A percentile compares a stretch with the other conserved stretches of the same genome.
These are phyloP conservation scores for Azolla pinnata DNA, from an alignment of 75 land plant species.

Conservation along the genomic window DNA sequence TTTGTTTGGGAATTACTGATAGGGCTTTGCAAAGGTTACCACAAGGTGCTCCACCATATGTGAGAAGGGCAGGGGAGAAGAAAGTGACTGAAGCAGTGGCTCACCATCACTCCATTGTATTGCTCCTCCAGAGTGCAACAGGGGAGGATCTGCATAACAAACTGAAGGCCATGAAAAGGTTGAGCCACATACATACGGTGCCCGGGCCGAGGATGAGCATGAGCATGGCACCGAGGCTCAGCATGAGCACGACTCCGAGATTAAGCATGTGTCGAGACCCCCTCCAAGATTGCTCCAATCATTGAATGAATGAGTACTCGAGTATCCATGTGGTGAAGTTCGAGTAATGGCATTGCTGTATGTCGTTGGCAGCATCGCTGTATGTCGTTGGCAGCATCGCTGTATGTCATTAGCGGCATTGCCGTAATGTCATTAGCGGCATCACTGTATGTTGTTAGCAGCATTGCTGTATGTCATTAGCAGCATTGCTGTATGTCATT, in stretches of 20 bases:
- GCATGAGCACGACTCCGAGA: neutral
- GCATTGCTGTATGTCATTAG: too few species aligned
- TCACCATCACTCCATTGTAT: neutral
- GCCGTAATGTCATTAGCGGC: too few species aligned
- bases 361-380: too few species aligned
- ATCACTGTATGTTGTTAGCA: too few species aligned
- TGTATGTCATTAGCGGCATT: too few species aligned
- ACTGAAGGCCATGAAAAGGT: slow-evolving; percentile 10
- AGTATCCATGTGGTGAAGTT: too few species aligned
- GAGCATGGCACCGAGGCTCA: neutral
- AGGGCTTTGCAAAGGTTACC: slow-evolving; percentile 13
- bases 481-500: too few species aligned
- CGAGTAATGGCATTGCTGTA: too few species aligned
- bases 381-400: too few species aligned
- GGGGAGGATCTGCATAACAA: slow-evolving; percentile 10
- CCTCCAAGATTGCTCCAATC: slow-evolving; percentile 16
- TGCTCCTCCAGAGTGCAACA: slow-evolving; percentile 4
- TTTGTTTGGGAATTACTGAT: neutral
- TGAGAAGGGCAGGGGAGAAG: slow-evolving; percentile 7
- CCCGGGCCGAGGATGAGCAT: too few species aligned
- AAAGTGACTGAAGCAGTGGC: slow-evolving; percentile 10
- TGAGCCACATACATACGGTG: neutral
- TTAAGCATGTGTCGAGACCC: slow-evolving; percentile 3
- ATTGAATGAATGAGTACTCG: too few species aligned
- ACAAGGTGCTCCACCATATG: neutral